Evolutionary conservation across 306 rosid genomes (phyloP).

Genomic region (Quercus berberidifolia): DNA sequence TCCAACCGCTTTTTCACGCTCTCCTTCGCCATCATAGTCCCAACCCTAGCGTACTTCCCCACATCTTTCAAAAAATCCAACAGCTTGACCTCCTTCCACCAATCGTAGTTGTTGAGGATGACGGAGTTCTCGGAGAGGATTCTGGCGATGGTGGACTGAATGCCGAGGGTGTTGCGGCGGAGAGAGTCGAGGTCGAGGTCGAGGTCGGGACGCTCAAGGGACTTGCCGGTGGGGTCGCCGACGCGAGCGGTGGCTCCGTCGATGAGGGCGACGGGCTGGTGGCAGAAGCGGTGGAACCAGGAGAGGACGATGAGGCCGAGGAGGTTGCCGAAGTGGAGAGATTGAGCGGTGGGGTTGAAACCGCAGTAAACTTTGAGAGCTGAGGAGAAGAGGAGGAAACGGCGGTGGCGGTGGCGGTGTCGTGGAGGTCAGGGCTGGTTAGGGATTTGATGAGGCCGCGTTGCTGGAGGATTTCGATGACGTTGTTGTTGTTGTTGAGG

Average conservation of each 20-base stretch:
- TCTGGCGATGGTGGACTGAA: constrained; percentile 31
- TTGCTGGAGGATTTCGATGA: too few relatives aligned
- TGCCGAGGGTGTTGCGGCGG: constrained; percentile 35
- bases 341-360: constrained; percentile 87
- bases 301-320: constrained; percentile 82
- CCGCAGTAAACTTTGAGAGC: constrained; percentile 74
- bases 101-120: constrained; percentile 70
- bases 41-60: constrained; percentile 81
- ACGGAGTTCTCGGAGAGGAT: constrained; percentile 29
- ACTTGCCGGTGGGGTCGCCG: constrained; percentile 92
- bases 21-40: constrained; percentile 88
- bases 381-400: too few relatives aligned
- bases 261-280: constrained; percentile 60
- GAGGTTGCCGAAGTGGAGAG: constrained; percentile 85
- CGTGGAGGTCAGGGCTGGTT: too few relatives aligned
- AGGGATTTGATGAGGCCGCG: too few relatives aligned
- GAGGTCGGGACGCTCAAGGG: constrained; percentile 75
- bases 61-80: constrained; percentile 74
- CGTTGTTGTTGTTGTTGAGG: too few relatives aligned
- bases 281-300: constrained; percentile 82
- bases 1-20: constrained; percentile 93
- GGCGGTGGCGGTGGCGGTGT: too few relatives aligned
- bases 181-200: constrained; percentile 34
- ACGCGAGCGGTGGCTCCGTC: constrained; percentile 91
- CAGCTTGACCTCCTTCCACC: constrained; percentile 86